These are phyloP conservation scores for Aegilops tauschii DNA, from an alignment of 176 grass and related monocot species.

Conservation along the genomic window DNA sequence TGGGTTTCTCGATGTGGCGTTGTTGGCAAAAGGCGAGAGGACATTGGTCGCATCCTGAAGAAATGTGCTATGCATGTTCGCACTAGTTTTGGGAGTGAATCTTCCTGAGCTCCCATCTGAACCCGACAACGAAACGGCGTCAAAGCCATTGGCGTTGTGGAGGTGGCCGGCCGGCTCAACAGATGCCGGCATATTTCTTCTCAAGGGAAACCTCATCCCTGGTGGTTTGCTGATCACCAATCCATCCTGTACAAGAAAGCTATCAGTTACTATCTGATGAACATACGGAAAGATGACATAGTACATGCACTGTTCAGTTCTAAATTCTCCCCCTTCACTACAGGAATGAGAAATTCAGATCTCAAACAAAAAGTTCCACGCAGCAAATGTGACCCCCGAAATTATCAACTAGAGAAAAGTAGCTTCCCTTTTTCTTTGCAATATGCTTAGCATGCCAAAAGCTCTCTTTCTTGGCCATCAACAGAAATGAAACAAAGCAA, in stretches of 20 bases:
- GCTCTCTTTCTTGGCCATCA: conserved; percentile 43
- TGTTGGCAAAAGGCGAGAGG: conserved; percentile 56
- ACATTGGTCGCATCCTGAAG: conserved; percentile 46
- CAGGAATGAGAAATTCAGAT: conserved; percentile 25
- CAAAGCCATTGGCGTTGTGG: conserved; percentile 68
- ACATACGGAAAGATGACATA: background rate
- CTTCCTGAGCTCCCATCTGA: conserved; percentile 79
- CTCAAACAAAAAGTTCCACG: conserved; percentile 23
- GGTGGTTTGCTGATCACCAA: conserved; percentile 59
- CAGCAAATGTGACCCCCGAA: background rate
- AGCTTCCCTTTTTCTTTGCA: conserved; percentile 27
- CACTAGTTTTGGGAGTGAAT: conserved; percentile 55
- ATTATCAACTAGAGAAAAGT: conserved; percentile 29
- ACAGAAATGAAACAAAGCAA: conserved; percentile 43
- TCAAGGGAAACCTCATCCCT: conserved; percentile 56
- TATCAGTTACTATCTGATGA: conserved; percentile 3
- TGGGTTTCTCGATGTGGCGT: conserved; percentile 39
- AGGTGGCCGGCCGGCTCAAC: conserved; percentile 47
- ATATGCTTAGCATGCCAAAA: conserved; percentile 37
- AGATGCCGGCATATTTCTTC: conserved; percentile 39
- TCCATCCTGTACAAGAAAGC: conserved; percentile 58
- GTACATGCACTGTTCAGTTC: background rate
- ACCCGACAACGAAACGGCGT: conserved; percentile 58
- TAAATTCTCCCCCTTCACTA: conserved; percentile 14
- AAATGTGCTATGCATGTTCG: conserved; percentile 36